Percentiles rank a stretch among this genome's conserved stretches.
Conservation (phyloP, 441 rosid species). For the Gossypium davidsonii region DNA sequence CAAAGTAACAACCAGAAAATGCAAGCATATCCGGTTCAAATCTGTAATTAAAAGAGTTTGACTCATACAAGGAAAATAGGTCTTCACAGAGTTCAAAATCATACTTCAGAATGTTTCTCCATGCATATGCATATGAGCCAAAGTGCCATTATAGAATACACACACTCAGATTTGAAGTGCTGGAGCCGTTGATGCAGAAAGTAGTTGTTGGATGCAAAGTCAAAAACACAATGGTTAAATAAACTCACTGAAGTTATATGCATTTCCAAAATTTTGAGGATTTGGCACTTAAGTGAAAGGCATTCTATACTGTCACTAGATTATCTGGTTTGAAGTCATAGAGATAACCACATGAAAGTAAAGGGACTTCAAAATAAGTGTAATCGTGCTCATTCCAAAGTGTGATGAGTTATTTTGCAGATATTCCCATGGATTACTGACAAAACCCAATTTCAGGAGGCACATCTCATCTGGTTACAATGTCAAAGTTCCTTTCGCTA, state of each 20-base stretch:
- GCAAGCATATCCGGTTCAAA: constrained; percentile 99
- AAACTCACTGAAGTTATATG: neutral
- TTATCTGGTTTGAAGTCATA: neutral
- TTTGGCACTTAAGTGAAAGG: neutral
- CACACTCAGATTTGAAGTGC: neutral
- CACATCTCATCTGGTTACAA: neutral
- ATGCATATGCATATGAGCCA: neutral
- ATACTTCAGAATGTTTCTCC: neutral
- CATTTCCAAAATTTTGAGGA: neutral
- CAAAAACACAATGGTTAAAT: neutral
- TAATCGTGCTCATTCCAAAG: neutral
- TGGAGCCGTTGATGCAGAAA: neutral
- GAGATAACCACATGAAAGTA: neutral
- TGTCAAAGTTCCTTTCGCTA: neutral
- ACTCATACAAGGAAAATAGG: constrained; percentile 4
- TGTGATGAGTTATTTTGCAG: neutral
- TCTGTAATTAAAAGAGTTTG: constrained; percentile 37
- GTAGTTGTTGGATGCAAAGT: neutral
- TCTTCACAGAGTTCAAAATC: neutral
- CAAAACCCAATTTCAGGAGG: neutral
- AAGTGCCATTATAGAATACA: neutral
- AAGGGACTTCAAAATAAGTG: constrained; percentile 4
- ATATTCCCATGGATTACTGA: neutral
- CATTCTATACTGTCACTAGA: neutral
- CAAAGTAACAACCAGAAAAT: constrained; percentile 96